Evolutionary conservation across 2,329 filamentous ascomycete genomes (phyloP).

Genomic region (Blastomyces gilchristii): DNA sequence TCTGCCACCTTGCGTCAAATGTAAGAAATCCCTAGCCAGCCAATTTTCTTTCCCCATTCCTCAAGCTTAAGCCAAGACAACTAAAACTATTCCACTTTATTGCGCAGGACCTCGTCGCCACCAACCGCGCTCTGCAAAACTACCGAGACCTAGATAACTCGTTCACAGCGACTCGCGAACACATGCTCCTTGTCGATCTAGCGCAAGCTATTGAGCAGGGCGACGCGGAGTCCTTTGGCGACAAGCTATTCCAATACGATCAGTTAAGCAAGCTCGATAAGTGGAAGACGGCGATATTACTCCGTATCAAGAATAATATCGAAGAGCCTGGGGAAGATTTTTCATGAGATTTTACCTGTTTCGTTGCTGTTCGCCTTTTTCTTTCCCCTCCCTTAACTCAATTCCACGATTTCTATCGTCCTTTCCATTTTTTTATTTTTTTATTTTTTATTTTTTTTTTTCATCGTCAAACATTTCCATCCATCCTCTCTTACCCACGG

Average conservation of each 20-base stretch:
- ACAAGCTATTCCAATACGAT: constrained; percentile 81
- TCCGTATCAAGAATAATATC: constrained; percentile 75
- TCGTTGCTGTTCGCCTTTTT: constrained; percentile 7
- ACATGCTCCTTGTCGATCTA: constrained; percentile 69
- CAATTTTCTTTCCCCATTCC: not conserved
- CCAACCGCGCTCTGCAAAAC: constrained; percentile 67
- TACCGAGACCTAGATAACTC: constrained; percentile 71
- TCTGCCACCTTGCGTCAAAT: constrained; percentile 69
- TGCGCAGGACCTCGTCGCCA: constrained; percentile 59
- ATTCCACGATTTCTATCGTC: not conserved
- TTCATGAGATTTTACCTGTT: constrained; percentile 37
- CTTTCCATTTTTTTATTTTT: not conserved
- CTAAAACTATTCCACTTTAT: not conserved
- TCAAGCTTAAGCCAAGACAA: not conserved
- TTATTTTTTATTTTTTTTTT: not conserved
- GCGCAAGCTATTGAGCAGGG: constrained; percentile 62
- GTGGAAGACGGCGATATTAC: constrained; percentile 84
- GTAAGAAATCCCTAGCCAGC: constrained; percentile 21
- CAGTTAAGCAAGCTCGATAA: constrained; percentile 89
- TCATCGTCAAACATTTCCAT: not conserved
- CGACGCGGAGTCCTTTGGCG: constrained; percentile 72
- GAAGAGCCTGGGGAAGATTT: constrained; percentile 61
- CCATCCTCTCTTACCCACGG: not conserved
- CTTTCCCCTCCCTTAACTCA: not conserved
- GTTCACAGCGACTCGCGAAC: constrained; percentile 68